A percentile compares a stretch with the other conserved stretches of the same genome.
Conservation (phyloP, 2,329 filamentous ascomycete genomes). For the Paraconiothyrium brasiliense region DNA sequence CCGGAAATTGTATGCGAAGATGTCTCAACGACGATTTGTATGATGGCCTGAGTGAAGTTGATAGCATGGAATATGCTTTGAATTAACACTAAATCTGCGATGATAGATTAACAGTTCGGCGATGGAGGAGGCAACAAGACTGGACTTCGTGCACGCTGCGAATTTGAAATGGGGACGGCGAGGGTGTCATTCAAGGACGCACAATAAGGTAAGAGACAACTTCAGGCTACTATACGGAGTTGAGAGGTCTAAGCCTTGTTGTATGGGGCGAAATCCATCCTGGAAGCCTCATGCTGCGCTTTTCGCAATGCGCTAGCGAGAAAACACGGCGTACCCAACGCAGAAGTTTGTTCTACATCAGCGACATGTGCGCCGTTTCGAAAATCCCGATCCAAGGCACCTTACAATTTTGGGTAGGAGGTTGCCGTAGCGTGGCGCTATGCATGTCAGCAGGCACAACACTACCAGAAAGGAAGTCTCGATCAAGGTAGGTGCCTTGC, state of each 20-base stretch:
- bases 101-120: background rate
- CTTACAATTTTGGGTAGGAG: slow-evolving; percentile 4
- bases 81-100: background rate
- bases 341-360: slow-evolving; percentile 4
- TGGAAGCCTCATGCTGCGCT: slow-evolving; percentile 1
- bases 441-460: slow-evolving; percentile 10
- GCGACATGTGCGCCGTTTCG: slow-evolving; percentile 3
- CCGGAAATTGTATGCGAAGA: background rate
- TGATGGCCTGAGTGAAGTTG: background rate
- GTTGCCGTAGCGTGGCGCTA: slow-evolving; percentile 13
- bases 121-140: background rate
- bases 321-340: slow-evolving; percentile 8
- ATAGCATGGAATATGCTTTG: background rate
- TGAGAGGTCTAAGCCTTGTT: background rate
- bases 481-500: slow-evolving; percentile 6
- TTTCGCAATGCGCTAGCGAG: slow-evolving; percentile 11
- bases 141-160: background rate
- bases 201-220: background rate
- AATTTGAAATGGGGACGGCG: background rate
- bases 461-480: background rate
- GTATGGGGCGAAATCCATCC: background rate
- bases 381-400: slow-evolving; percentile 8
- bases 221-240: background rate
- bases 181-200: background rate
- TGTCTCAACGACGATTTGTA: background rate